Conservation (phyloP, 1,284 basidiomycete genomes). For the Rhodotorula sp. region DNA sequence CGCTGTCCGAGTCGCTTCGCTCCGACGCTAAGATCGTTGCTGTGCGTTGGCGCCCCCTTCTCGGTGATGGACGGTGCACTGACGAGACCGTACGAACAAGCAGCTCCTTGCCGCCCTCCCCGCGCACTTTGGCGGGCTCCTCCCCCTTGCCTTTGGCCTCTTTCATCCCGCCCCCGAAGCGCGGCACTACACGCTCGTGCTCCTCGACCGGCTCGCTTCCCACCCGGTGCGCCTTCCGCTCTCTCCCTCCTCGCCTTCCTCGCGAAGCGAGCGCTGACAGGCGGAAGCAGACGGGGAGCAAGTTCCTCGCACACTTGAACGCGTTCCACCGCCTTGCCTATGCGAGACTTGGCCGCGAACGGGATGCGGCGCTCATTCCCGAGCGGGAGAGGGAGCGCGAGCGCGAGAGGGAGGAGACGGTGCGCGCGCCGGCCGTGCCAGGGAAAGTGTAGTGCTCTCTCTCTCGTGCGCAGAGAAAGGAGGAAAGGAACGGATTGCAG, state of each 20-base stretch:
- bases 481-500: neutral
- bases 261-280: neutral
- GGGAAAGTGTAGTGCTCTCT: neutral
- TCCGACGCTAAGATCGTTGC: constrained; percentile 87
- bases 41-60: constrained; percentile 61
- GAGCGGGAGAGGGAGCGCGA: neutral
- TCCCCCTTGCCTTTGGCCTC: constrained; percentile 81
- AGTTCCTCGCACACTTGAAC: constrained; percentile 81
- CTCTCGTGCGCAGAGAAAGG: neutral
- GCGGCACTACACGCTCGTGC: constrained; percentile 75
- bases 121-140: constrained; percentile 76
- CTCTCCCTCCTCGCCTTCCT: constrained; percentile 6
- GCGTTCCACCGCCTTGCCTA: constrained; percentile 83
- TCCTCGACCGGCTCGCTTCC: constrained; percentile 74
- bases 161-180: constrained; percentile 80
- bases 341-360: constrained; percentile 47
- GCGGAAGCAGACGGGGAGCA: constrained; percentile 71
- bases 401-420: neutral
- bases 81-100: neutral
- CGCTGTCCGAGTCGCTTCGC: constrained; percentile 67
- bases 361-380: neutral
- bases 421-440: neutral
- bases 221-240: constrained; percentile 64
- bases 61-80: neutral
- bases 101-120: constrained; percentile 78